Percentiles rank a stretch among this genome's conserved stretches.
Conservation (phyloP, 371 early-diverging fungal genomes). For the Mortierella sp. region DNA sequence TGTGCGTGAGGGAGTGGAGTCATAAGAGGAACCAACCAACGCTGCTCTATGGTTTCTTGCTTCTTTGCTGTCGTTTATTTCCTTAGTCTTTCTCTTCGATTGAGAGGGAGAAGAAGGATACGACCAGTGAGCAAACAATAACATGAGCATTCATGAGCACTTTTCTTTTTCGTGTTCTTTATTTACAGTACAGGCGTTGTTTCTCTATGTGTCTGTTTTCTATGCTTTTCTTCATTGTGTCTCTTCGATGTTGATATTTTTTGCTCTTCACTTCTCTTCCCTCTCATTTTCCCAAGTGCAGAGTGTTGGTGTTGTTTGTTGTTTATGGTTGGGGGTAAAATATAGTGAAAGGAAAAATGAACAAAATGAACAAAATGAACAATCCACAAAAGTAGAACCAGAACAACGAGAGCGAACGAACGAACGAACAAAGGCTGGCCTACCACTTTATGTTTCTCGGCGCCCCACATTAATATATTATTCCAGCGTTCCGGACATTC, state of each 20-base stretch:
- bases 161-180: constrained; percentile 2
- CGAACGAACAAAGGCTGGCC: constrained; percentile 30
- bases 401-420: constrained; percentile 22
- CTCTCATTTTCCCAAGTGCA: constrained; percentile 1
- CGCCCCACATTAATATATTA: not conserved
- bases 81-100: not conserved
- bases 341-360: not conserved
- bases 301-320: not conserved
- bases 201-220: not conserved
- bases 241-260: not conserved
- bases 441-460: not conserved
- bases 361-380: not conserved
- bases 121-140: constrained; percentile 8
- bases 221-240: constrained; percentile 3
- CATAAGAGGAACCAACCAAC: not conserved
- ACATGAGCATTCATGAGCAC: constrained; percentile 28
- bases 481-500: not conserved
- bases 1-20: not conserved
- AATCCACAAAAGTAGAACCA: not conserved
- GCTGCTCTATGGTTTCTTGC: not conserved
- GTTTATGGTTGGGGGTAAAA: not conserved
- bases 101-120: not conserved
- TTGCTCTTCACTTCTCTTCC: not conserved
- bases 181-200: constrained; percentile 10
- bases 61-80: not conserved